Evolutionary conservation across 1,139 yeast species (phyloP), one percentile per base, ranked within the genome.

Genomic region (Pichia sp.): DNA sequence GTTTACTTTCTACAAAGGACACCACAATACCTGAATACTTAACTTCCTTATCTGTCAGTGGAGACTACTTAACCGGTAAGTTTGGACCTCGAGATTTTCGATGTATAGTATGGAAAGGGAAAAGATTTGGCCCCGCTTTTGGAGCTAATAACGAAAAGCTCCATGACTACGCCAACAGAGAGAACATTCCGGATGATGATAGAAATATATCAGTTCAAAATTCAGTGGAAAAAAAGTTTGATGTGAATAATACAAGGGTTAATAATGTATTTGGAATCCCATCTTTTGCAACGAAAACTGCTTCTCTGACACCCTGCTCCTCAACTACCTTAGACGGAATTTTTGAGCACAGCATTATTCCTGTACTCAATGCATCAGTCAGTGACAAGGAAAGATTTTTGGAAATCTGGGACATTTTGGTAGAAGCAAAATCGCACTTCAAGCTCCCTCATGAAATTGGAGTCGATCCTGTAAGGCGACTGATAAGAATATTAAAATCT

Each of bases 31-130:
- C 58, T 26, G 51, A 53, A 34, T 62, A 60, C 49, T 52, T 64
- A 10, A 60, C 63, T 13, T 55, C 57, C 1, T 45, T 58, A 2
- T 40, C 53, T 2, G 26, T 53, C 3, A n/a, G 23, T 15, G 65
- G 66, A 10, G 67, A 64, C 51, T 64, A 64, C 51, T 16, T 66
- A 3, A 49, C 57, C 19, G 68, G 68, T 8, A 54, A 54, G 5
- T 29, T 58, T 26, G 62, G 61, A 34, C 57, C 63, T 8, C 54
- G 54, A 15, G 56, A 52, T 54, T 47, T 64, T 4, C 57, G 62
- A 45, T 42, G 55, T 41, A 46, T 56, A 2, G 23, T 55, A 1
- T 48, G 55, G 55, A 32, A 45, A 8, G 45, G 42, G 1, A 58
- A 50, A 42, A 54, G 58, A 41, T 47, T 57, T 29, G 65, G 67